Conservation (phyloP, 108 stramenopile species). For the Nitzschia sp. region DNA sequence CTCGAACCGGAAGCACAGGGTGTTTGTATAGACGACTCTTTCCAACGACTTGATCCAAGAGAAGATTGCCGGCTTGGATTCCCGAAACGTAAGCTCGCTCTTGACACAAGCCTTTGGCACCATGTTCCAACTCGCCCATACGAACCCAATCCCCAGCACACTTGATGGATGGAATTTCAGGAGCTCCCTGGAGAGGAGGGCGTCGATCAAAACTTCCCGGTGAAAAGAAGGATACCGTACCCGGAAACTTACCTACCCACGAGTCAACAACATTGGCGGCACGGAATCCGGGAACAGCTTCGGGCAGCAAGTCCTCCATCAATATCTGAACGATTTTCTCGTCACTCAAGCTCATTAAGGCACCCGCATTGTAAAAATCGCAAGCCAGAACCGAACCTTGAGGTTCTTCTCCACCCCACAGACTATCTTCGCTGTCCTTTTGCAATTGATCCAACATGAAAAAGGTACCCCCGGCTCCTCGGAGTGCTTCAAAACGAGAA, state of each 20-base stretch:
- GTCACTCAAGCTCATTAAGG: constrained; percentile 72
- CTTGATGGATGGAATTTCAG: constrained; percentile 60
- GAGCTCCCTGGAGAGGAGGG: constrained; percentile 79
- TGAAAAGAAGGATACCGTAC: constrained; percentile 86
- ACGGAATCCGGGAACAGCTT: constrained; percentile 80
- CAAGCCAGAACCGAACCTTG: constrained; percentile 86
- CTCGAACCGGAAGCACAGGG: constrained; percentile 81
- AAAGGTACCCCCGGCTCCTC: constrained; percentile 91
- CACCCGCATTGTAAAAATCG: constrained; percentile 94
- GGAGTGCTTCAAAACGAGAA: constrained; percentile 80
- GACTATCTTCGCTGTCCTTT: constrained; percentile 46
- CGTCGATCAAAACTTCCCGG: constrained; percentile 82
- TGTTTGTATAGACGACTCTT: constrained; percentile 36
- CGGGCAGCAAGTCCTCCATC: constrained; percentile 73
- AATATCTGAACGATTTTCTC: constrained; percentile 81
- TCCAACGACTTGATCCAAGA: constrained; percentile 44
- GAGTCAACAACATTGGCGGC: constrained; percentile 80
- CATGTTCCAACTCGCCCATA: constrained; percentile 92
- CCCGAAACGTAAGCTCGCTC: constrained; percentile 91
- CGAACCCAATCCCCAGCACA: constrained; percentile 94
- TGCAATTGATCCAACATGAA: constrained; percentile 94
- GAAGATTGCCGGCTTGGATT: constrained; percentile 79
- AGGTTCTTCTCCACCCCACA: constrained; percentile 72
- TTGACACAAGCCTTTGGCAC: constrained; percentile 93
- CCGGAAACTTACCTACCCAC: constrained; percentile 88